phyloP scores from a whole-genome alignment of 2,329 filamentous ascomycete genomes.

The Trichoderma oligosporum region DNA sequence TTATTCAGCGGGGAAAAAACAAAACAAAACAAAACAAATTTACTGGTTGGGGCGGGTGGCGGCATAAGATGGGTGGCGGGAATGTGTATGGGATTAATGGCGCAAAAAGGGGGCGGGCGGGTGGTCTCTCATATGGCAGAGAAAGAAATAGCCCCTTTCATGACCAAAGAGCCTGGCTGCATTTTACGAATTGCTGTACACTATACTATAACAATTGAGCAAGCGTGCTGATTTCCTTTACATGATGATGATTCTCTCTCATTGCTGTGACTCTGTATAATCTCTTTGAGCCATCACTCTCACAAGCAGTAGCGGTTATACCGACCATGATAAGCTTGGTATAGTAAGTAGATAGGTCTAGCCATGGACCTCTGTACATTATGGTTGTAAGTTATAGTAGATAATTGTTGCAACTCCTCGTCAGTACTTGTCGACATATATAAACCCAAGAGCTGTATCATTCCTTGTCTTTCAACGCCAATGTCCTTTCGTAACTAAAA shows the following conservation, averaged over 20 bases:
- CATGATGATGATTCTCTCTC: neutral
- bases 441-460: too few relatives aligned
- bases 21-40: neutral
- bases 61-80: conserved; percentile 16
- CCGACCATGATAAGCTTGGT: too few relatives aligned
- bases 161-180: neutral
- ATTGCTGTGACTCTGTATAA: neutral
- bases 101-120: conserved; percentile 18
- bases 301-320: too few relatives aligned
- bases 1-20: neutral
- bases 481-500: neutral
- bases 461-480: neutral
- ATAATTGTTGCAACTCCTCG: too few relatives aligned
- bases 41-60: neutral
- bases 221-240: conserved; percentile 7
- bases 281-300: too few relatives aligned
- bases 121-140: conserved; percentile 1
- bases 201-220: conserved; percentile 14
- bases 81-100: conserved; percentile 9
- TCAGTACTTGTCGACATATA: too few relatives aligned
- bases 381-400: too few relatives aligned
- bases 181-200: conserved; percentile 8
- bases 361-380: too few relatives aligned
- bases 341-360: too few relatives aligned
- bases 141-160: neutral